Percentiles rank a stretch among this genome's conserved stretches.
phyloP scores from a whole-genome alignment of 176 grass and related monocot species.

The Panicum miliaceum region DNA sequence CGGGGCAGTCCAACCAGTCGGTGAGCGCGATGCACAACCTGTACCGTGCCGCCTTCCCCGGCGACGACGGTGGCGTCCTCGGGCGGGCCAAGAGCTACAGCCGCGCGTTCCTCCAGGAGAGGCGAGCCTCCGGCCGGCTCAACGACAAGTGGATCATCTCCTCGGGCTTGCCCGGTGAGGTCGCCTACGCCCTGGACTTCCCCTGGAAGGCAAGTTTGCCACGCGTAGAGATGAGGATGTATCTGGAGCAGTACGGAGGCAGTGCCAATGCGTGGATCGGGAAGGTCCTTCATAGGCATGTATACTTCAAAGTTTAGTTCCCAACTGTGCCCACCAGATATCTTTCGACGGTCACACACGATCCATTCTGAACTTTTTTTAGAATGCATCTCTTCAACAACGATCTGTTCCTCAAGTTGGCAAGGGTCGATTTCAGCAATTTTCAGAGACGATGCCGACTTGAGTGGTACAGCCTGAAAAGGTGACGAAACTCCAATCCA shows the following conservation, averaged over 20 bases:
- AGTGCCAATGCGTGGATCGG: constrained; percentile 28
- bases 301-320: not conserved
- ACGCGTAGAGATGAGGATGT: constrained; percentile 34
- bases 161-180: constrained; percentile 59
- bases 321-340: too few species aligned
- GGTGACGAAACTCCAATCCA: constrained; percentile 11
- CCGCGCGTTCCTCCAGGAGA: constrained; percentile 35
- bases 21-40: constrained; percentile 49
- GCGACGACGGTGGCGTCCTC: constrained; percentile 26
- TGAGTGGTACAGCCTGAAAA: constrained; percentile 56
- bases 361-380: too few species aligned
- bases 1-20: constrained; percentile 35
- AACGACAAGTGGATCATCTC: constrained; percentile 73
- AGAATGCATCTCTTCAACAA: constrained; percentile 70
- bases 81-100: constrained; percentile 27
- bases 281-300: constrained; percentile 40
- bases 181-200: not conserved
- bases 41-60: constrained; percentile 50
- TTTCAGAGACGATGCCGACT: constrained; percentile 51
- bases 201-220: not conserved
- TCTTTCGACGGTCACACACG: too few species aligned
- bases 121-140: constrained; percentile 40
- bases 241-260: constrained; percentile 44
- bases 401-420: constrained; percentile 49
- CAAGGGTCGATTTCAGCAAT: constrained; percentile 55